phyloP scores from a whole-genome alignment of 495 filamentous ascomycete genomes.

The Aspergillus cavernicola region DNA sequence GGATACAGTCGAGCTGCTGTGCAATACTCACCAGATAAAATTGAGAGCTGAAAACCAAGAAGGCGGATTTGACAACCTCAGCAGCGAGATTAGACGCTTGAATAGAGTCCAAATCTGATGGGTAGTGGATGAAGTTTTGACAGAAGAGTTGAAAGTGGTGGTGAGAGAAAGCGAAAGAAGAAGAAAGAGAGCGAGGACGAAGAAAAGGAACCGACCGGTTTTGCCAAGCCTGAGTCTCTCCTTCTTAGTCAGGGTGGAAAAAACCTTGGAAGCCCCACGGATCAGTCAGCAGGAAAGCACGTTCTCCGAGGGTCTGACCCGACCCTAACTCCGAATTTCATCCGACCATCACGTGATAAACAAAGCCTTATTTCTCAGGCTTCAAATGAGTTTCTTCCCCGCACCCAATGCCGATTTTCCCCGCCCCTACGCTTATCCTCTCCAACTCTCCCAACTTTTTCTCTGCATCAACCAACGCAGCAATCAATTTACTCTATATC shows the following conservation, averaged over 20 bases:
- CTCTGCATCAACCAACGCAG: too few species aligned
- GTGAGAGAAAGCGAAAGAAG: conserved; percentile 13
- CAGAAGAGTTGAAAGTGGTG: conserved; percentile 8
- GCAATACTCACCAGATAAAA: conserved; percentile 22
- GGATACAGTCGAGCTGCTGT: too few species aligned
- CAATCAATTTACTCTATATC: too few species aligned
- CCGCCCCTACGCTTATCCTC: not conserved
- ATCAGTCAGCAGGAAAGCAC: too few species aligned
- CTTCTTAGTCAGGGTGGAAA: conserved; percentile 6
- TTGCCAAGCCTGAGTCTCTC: conserved; percentile 11
- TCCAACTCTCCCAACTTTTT: not conserved
- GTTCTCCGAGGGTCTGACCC: not conserved
- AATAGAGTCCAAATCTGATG: conserved; percentile 16
- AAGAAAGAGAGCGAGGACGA: conserved; percentile 9
- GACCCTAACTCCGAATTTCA: not conserved
- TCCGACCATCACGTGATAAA: not conserved
- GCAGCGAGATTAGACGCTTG: conserved; percentile 4
- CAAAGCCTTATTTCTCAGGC: not conserved
- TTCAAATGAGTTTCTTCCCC: not conserved
- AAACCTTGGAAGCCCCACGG: conserved; percentile 1
- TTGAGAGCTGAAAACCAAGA: conserved; percentile 9
- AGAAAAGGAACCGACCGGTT: conserved; percentile 16
- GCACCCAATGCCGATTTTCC: not conserved
- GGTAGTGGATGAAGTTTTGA: conserved; percentile 7
- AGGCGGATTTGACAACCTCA: conserved; percentile 12